Base-by-base conservation (phyloP, 208 protist genomes). In the Trypanosoma congolense region DNA sequence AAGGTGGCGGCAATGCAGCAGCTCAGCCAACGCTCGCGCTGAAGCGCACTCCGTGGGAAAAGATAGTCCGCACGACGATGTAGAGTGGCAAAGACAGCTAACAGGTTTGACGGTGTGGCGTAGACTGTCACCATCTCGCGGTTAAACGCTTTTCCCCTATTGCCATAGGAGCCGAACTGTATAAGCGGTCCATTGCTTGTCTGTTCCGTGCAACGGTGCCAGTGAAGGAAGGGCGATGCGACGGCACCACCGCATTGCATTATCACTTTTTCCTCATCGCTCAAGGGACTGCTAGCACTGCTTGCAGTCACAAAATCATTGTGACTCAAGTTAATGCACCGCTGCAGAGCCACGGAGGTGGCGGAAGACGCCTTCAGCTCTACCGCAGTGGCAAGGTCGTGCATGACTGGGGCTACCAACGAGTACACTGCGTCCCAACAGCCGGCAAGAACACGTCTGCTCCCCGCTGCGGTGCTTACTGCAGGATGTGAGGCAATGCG, bases 351-450 rank as follows among this genome's bases (percentile, higher is more conserved):
- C 28, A 70, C 21, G 16, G 46, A 18, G 31, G 45, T 36, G 19
- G 35, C 51, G 6, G 38, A 51, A 4, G 38, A 38, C 4, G 43
- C 25, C 0, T 53, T 59, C 48, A 53, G 21, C 28, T 69, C 71
- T 12, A 73, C 67, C 0, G 70, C 56, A 10, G 52, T 61, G 8
- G 75, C 80, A 54, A 74, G 65, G 25, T 75, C 61, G 18, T 74
- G 50, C 31, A 87, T 44, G 25, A 83, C 50, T 2, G 75, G 63
- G 0, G 69, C 71, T 36, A 87, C 73, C 24, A 64, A 58, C 5
- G 57, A 12, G 46, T 67, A 83, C 14, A 70, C 63, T 6, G 70
- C 41, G 40, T 76, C 61, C 80, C 80, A 87, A 57, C 75, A 78
- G 44, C 70, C 65, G 3, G 61, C 45, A 29, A 76, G 33, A 4